Percentiles rank a stretch among this genome's conserved stretches.
These are phyloP conservation scores for Paramecium tetraurelia DNA, from an alignment of 73 alveolate genomes.

Conservation along the genomic window DNA sequence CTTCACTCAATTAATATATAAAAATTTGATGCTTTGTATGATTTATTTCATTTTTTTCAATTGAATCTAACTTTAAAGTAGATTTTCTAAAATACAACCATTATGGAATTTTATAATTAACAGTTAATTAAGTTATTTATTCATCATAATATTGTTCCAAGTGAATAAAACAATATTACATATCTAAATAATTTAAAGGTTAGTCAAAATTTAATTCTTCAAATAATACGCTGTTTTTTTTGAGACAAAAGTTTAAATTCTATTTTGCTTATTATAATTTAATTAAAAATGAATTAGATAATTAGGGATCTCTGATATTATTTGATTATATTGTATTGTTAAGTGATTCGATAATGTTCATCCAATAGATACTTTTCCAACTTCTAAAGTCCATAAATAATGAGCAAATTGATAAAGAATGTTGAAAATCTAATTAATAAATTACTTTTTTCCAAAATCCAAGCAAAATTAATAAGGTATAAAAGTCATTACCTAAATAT, in stretches of 20 bases:
- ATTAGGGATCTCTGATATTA: background rate
- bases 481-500: constrained; percentile 22
- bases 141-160: background rate
- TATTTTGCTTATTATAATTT: background rate
- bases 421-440: constrained; percentile 16
- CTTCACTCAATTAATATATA: background rate
- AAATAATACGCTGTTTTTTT: background rate
- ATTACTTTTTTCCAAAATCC: constrained; percentile 64
- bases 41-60: background rate
- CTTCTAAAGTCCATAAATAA: constrained; percentile 28
- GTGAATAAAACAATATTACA: background rate
- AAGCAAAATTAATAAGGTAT: background rate
- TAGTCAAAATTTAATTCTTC: background rate
- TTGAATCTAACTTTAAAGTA: background rate
- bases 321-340: background rate
- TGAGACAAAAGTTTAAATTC: background rate
- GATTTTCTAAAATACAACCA: background rate
- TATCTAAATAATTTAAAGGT: background rate
- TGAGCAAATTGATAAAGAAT: constrained; percentile 24
- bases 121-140: background rate
- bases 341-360: background rate
- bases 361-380: background rate
- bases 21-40: background rate
- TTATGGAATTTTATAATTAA: background rate
- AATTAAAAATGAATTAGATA: background rate